These are phyloP conservation scores for Termitomyces sp. DNA, from an alignment of 768 basidiomycete genomes.

Conservation along the genomic window DNA sequence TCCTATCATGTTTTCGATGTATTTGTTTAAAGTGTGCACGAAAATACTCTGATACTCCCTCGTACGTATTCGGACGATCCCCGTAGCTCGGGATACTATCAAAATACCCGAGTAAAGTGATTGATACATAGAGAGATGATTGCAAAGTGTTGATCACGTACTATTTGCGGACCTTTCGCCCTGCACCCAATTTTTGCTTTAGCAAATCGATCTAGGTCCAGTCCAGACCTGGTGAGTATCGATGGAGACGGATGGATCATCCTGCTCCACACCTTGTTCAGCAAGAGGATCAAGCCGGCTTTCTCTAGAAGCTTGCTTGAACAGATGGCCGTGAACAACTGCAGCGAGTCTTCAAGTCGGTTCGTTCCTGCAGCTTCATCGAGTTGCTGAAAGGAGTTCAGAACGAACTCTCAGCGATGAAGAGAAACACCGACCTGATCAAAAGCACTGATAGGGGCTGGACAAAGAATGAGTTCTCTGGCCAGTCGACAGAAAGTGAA, in stretches of 20 bases:
- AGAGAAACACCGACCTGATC: too few species aligned
- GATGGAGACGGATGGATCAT: background rate
- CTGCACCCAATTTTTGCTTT: slow-evolving; percentile 60
- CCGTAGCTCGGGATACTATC: slow-evolving; percentile 67
- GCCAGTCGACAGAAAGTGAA: too few species aligned
- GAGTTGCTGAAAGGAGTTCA: too few species aligned
- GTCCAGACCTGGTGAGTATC: slow-evolving; percentile 12
- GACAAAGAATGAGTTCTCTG: too few species aligned
- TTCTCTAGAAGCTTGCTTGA: slow-evolving; percentile 69
- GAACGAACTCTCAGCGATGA: too few species aligned
- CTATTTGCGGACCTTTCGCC: too few species aligned
- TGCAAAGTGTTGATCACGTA: too few species aligned
- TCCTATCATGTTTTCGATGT: slow-evolving; percentile 71
- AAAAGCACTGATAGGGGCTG: too few species aligned
- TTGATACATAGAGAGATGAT: too few species aligned
- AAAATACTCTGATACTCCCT: slow-evolving; percentile 64
- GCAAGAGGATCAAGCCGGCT: slow-evolving; percentile 38
- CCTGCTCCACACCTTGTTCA: slow-evolving; percentile 64
- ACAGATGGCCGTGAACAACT: slow-evolving; percentile 72
- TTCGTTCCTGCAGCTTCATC: slow-evolving; percentile 36
- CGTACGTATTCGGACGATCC: slow-evolving; percentile 71
- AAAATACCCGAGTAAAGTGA: too few species aligned
- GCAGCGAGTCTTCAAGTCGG: slow-evolving; percentile 77
- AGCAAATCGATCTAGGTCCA: slow-evolving; percentile 65
- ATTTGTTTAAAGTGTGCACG: slow-evolving; percentile 61